Evolutionary conservation across 345 rosid species (phyloP).

Genomic region (Psidium guajava): DNA sequence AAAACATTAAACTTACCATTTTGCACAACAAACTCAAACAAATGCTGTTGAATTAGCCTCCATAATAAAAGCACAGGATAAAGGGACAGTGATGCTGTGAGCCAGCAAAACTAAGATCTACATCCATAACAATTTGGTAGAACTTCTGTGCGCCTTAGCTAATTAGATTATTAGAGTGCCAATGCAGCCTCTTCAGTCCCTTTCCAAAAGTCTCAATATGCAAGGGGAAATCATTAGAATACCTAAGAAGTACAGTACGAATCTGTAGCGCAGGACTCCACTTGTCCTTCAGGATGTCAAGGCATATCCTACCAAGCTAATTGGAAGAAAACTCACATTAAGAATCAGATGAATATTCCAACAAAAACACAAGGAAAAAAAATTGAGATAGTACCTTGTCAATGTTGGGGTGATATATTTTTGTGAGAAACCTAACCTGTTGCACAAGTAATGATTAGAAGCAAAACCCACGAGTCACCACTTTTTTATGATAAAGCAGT

Average conservation of each 20-base stretch:
- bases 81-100: neutral
- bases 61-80: neutral
- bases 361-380: neutral
- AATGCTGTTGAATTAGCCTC: neutral
- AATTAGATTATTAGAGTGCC: neutral
- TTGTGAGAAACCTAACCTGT: constrained; percentile 19
- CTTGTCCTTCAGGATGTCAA: constrained; percentile 56
- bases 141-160: neutral
- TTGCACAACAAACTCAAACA: neutral
- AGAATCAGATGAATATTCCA: neutral
- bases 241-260: constrained; percentile 51
- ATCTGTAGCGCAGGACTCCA: constrained; percentile 64
- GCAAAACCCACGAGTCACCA: neutral
- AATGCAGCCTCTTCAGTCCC: neutral
- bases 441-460: neutral
- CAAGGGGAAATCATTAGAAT: neutral
- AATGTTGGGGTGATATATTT: constrained; percentile 16
- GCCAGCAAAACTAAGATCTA: neutral
- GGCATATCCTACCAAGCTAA: constrained; percentile 65
- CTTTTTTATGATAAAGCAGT: neutral
- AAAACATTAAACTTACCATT: neutral
- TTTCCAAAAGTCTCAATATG: neutral
- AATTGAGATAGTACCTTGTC: constrained; percentile 6
- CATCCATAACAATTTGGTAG: neutral
- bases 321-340: neutral